Evolutionary conservation across 2,329 filamentous ascomycete genomes (phyloP).

Genomic region (Cordyceps cicadae): DNA sequence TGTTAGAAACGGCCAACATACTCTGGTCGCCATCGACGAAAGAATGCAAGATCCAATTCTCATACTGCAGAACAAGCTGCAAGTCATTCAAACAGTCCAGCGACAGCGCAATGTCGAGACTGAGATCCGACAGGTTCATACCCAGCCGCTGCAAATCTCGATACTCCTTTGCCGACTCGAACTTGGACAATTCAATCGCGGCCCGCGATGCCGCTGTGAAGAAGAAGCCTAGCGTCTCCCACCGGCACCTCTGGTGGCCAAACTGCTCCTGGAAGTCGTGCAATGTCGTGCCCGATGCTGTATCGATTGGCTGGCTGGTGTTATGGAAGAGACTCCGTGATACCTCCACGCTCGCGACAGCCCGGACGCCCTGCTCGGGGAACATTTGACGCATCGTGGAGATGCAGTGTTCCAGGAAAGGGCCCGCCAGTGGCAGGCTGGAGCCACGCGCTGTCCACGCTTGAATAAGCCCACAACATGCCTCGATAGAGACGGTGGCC

Average conservation of each 20-base stretch:
- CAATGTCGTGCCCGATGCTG: background rate
- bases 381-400: conserved; percentile 7
- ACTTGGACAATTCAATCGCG: conserved; percentile 15
- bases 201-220: conserved; percentile 19
- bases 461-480: conserved; percentile 5
- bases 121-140: conserved; percentile 17
- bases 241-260: conserved; percentile 14
- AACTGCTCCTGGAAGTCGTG: conserved; percentile 15
- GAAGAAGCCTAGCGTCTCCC: conserved; percentile 21
- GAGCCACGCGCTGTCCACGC: conserved; percentile 10
- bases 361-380: background rate
- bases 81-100: conserved; percentile 33
- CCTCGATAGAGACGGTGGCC: conserved; percentile 8
- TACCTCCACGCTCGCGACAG: background rate
- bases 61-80: conserved; percentile 36
- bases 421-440: conserved; percentile 8
- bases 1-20: conserved; percentile 17
- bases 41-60: conserved; percentile 38
- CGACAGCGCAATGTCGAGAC: conserved; percentile 19
- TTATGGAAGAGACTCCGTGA: conserved; percentile 14
- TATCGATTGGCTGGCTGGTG: conserved; percentile 11
- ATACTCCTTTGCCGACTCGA: conserved; percentile 13
- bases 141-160: conserved; percentile 14
- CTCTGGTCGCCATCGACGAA: conserved; percentile 36
- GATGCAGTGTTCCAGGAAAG: conserved; percentile 11